Evolutionary conservation across 2,329 filamentous ascomycete genomes (phyloP).

Genomic region (Penicillium sp.): DNA sequence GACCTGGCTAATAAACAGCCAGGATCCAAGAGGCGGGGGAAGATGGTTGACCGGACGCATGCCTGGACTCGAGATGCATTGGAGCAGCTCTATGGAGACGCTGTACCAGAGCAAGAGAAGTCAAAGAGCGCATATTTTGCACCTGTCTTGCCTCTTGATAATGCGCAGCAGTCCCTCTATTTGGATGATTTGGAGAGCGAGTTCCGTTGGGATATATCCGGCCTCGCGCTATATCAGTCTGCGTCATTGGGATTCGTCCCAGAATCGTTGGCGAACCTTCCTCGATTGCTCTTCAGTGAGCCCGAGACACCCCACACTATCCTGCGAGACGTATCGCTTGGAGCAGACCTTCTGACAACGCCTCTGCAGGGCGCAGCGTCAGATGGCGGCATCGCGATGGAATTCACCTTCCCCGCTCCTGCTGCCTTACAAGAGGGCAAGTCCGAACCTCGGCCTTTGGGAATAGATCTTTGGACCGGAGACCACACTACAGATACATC

Average conservation of each 20-base stretch:
- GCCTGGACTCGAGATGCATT: constrained; percentile 74
- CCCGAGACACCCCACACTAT: constrained; percentile 72
- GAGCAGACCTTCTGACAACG: constrained; percentile 75
- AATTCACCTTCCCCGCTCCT: constrained; percentile 68
- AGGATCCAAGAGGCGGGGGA: constrained; percentile 70
- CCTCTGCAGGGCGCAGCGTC: constrained; percentile 73
- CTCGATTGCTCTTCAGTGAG: constrained; percentile 71
- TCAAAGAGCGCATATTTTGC: constrained; percentile 58
- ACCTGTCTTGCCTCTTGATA: constrained; percentile 71
- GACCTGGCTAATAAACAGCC: constrained; percentile 65
- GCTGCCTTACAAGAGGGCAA: constrained; percentile 12
- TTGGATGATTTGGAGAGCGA: constrained; percentile 70
- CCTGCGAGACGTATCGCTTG: constrained; percentile 71
- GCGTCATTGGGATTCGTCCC: constrained; percentile 68
- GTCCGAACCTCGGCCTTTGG: constrained; percentile 54
- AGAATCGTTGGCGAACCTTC: constrained; percentile 60
- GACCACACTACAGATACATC: constrained; percentile 60
- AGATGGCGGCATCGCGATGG: constrained; percentile 80
- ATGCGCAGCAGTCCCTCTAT: constrained; percentile 76
- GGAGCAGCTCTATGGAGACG: constrained; percentile 40
- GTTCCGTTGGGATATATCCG: constrained; percentile 57
- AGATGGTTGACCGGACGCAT: constrained; percentile 84
- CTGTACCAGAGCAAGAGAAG: constrained; percentile 30
- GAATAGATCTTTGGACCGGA: constrained; percentile 73
- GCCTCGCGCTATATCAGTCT: constrained; percentile 76